These are phyloP conservation scores for Dactylellina drechsleri DNA, from an alignment of 2,329 filamentous ascomycete species.

Conservation along the genomic window DNA sequence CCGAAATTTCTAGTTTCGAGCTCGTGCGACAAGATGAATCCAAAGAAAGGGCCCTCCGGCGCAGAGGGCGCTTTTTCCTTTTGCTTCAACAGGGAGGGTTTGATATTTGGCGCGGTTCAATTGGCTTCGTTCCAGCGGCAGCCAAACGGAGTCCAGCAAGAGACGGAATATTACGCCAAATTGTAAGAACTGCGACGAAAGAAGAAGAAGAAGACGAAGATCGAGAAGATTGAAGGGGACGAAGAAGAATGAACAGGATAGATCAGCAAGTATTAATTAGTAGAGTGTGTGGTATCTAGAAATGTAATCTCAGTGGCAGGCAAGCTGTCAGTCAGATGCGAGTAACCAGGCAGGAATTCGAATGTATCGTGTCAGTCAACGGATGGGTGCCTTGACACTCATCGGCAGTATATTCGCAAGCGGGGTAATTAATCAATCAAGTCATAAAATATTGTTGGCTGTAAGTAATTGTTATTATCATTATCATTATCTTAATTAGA, in stretches of 20 bases:
- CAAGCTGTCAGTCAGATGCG: no score
- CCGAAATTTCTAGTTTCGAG: constrained; percentile 9
- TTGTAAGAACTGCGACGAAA: neutral
- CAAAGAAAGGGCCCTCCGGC: neutral
- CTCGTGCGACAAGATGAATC: constrained; percentile 18
- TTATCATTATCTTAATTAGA: no score
- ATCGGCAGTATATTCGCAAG: neutral
- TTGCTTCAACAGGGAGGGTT: neutral
- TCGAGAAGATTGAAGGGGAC: neutral
- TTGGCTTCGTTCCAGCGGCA: constrained; percentile 18
- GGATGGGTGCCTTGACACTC: no score
- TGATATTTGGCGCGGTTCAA: constrained; percentile 10
- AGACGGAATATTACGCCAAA: constrained; percentile 6
- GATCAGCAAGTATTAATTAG: no score
- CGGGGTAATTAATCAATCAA: neutral
- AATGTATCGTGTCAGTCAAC: no score
- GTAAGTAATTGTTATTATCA: neutral
- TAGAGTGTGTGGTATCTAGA: no score
- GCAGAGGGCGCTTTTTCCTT: neutral
- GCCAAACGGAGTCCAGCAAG: neutral
- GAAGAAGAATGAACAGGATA: neutral
- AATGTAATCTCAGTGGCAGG: no score
- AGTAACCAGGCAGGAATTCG: no score
- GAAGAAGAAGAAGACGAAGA: neutral
- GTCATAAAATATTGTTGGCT: neutral